Evolutionary conservation across 2,329 filamentous ascomycete genomes (phyloP), one percentile per base, ranked within the genome.

Genomic region (Botrytis elliptica): DNA sequence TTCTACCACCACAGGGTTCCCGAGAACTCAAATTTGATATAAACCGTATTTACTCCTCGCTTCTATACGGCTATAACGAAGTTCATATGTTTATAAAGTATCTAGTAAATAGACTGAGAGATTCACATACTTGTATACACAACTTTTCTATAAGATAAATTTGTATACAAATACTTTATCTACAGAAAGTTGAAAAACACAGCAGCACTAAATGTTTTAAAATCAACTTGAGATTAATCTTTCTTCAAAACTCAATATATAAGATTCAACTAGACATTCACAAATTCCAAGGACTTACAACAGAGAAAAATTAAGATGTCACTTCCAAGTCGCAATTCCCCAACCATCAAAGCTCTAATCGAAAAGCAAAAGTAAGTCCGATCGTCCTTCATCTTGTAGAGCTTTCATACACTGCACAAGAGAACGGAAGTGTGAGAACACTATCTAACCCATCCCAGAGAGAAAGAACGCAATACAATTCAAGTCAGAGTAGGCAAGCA

Each of bases 341-440:
- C 62, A 16, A 33, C 8, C 0, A 22, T 65, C 16, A 65, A 20
- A 33, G n/a, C 40, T 46, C 10, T 65, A 14, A n/a, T 46, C 2
- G 38, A 46, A n/a, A 44, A 65, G 62, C 40, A 46, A 9, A 65
- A 46, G 62, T 65, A 46, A 46, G 62, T 65, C 33, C 18, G 33
- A 16, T 3, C 22, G 25, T 29, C n/a, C 9, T 33, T 4, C 20
- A 33, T 40, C 2, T 6, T 33, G 4, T 12, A 3, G 5, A 16
- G 22, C 5, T 18, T 40, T 1, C 38, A 33, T 64, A 20, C 6
- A 14, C 60, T 63, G 8, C 62, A 20, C 4, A 29, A 29, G 2
- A 42, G 1, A 18, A 12, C 33, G 7, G 16, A 2, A 6, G 9
- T 4, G 1, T 16, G n/a, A 1, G 1, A 25, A 38, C 29, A 7